Evolutionary conservation across 169 alveolate species (phyloP), one percentile per base, ranked within the genome.

Genomic region (Eimeria acervulina): DNA sequence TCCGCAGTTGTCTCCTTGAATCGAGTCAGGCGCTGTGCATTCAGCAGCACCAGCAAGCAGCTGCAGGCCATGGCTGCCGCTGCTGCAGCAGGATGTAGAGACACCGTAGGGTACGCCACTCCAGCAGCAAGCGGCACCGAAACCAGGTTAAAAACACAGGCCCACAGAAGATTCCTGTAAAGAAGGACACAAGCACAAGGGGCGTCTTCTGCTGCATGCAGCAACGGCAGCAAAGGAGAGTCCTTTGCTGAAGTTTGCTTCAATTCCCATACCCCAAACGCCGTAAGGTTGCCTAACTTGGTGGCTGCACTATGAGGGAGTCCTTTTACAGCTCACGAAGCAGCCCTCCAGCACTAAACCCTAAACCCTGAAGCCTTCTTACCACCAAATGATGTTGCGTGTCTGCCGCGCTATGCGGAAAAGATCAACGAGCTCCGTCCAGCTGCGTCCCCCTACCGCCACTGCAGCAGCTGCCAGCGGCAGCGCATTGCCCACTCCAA

Each of bases 41-140:
- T 83, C 31, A 83, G 91, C 91, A 83, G 74, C 8, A 83, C 91
- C 76, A 83, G 47, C 47, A 83, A 36, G 74, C 91, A 83, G 91
- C 91, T 83, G 95, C 95, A 80, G 28, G 78, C 85, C 84, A 83
- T 83, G 28, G 91, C 91, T 52, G 91, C 96, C 2, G 95, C 91
- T 36, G 92, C 96, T 21, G 87, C 95, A 19, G 84, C 88, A n/a
- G 97, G 95, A 40, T 92, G 93, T 1, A 94, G 63, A 28, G 76
- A n/a, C 92, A 61, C 31, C 23, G 51, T 81, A 66, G 97, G 97
- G 31, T 96, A 96, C 38, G 95, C 87, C 66, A 94, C 96, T 26
- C 97, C 97, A 38, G 97, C 97, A 19, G 97, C 97, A 36, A 94
- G 68, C 13, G 97, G 97, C 72, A 96, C 66, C 38, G 88, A 89